Evolutionary conservation across 2,329 filamentous ascomycete genomes (phyloP), one percentile per base, ranked within the genome.

Genomic region (Stromatinia cepivora): DNA sequence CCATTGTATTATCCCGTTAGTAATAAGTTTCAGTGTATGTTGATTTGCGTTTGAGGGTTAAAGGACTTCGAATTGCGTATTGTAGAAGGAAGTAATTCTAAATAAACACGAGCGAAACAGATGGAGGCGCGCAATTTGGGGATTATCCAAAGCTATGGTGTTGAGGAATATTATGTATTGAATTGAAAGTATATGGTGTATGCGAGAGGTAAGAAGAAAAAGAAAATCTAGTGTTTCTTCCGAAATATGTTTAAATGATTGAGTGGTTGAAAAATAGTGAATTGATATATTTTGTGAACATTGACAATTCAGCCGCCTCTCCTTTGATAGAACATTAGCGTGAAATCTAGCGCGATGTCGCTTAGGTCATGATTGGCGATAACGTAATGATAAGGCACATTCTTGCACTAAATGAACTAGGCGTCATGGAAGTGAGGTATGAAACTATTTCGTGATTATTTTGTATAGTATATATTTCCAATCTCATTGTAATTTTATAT

Each of bases 1-100:
- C 91, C 93, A 97, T 97, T 61, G 45, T 85, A 25, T 25, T 22
- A 20, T 34, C 73, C 42, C 70, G 48, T 53, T 22, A 10, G 65
- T 11, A 66, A 31, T 42, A 54, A 58, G n/a, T 69, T 28, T 11
- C 10, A 4, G 7, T 52, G 4, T 48, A 39, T 65, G 22, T 20
- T 3, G 15, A 25, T 17, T 45, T 34, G n/a, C 53, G 57, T 54
- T 34, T 22, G 34, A 31, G 28, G n/a, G 22, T n/a, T 5, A 22
- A 65, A 65, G 36, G 31, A 7, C 34, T 15, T 31, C 13, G 8
- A 8, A 31, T 56, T 31, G 62, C 31, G 31, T 53, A 7, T 64
- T 10, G 50, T 53, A 48, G 62, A 53, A 65, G 56, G 34, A 52
- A 20, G 7, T 36, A 54, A 39, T 39, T 28, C 39, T 20, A 31